Evolutionary conservation across 1,284 basidiomycete species (phyloP).

Genomic region (Pyrrhoderma lamaoense): DNA sequence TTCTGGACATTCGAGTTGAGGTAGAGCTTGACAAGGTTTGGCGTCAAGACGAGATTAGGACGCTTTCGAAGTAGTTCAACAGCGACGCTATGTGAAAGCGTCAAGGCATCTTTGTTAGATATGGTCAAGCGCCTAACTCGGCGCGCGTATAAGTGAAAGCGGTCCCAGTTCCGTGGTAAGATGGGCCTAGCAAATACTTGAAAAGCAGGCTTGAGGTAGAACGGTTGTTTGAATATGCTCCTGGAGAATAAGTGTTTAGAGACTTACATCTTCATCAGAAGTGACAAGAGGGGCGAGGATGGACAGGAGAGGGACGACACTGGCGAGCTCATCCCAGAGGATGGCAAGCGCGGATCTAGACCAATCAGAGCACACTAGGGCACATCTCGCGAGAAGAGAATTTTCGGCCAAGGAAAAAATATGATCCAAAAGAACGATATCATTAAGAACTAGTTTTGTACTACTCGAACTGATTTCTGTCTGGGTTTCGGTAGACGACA

Average conservation of each 20-base stretch:
- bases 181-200: not conserved
- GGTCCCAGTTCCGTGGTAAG: not conserved
- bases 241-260: no score
- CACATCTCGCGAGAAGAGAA: slow-evolving; percentile 25
- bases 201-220: not conserved
- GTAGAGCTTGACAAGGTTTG: no score
- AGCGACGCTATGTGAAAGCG: no score
- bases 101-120: no score
- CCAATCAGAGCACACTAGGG: slow-evolving; percentile 46
- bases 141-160: slow-evolving; percentile 1
- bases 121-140: slow-evolving; percentile 2
- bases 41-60: no score
- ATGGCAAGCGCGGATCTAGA: slow-evolving; percentile 42
- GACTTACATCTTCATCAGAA: not conserved
- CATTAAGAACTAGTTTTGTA: no score
- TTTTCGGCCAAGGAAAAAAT: no score
- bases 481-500: no score
- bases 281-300: slow-evolving; percentile 42
- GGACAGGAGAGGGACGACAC: slow-evolving; percentile 38
- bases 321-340: slow-evolving; percentile 43
- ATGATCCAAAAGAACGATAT: no score
- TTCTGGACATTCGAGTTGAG: no score
- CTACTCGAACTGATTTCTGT: no score
- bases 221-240: not conserved
- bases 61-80: no score